Conservation (phyloP, 441 rosid species). For the Lepidium campestre region DNA sequence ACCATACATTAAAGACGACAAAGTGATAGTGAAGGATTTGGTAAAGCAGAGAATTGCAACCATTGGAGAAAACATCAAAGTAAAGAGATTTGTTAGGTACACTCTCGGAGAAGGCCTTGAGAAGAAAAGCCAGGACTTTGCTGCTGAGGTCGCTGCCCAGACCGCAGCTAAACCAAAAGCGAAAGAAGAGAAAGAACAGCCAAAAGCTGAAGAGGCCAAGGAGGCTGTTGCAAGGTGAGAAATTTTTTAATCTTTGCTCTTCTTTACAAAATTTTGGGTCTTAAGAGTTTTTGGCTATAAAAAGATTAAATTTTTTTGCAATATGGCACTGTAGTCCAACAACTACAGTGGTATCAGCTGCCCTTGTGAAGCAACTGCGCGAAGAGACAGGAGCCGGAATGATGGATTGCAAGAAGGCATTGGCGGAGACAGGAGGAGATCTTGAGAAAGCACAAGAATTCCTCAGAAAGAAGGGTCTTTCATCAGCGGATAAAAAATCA, state of each 20-base stretch:
- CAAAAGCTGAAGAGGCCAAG: slow-evolving; percentile 47
- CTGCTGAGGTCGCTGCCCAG: slow-evolving; percentile 98
- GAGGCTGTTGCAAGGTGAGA: slow-evolving; percentile 63
- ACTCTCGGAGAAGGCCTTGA: slow-evolving; percentile 93
- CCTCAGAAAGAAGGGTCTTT: slow-evolving; percentile 87
- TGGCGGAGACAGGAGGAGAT: slow-evolving; percentile 84
- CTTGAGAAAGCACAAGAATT: slow-evolving; percentile 93
- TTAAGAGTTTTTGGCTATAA: not conserved
- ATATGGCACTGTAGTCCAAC: slow-evolving; percentile 37
- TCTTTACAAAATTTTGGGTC: not conserved
- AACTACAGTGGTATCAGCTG: slow-evolving; percentile 53
- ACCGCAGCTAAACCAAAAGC: slow-evolving; percentile 56
- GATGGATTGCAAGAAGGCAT: slow-evolving; percentile 99
- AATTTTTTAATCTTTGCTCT: not conserved
- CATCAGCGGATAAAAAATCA: slow-evolving; percentile 89
- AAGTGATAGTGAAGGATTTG: slow-evolving; percentile 77
- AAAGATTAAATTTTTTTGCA: not conserved
- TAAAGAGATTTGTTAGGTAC: slow-evolving; percentile 73
- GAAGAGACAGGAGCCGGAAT: slow-evolving; percentile 98
- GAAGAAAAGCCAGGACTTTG: slow-evolving; percentile 92
- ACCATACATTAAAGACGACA: slow-evolving; percentile 87
- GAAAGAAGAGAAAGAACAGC: slow-evolving; percentile 42
- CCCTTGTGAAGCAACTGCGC: slow-evolving; percentile 83
- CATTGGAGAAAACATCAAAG: slow-evolving; percentile 87
- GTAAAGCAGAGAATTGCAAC: slow-evolving; percentile 92